Percentiles rank a stretch among this genome's conserved stretches.
Conservation (phyloP, 306 rosid genomes). For the Mimosa pudica region DNA sequence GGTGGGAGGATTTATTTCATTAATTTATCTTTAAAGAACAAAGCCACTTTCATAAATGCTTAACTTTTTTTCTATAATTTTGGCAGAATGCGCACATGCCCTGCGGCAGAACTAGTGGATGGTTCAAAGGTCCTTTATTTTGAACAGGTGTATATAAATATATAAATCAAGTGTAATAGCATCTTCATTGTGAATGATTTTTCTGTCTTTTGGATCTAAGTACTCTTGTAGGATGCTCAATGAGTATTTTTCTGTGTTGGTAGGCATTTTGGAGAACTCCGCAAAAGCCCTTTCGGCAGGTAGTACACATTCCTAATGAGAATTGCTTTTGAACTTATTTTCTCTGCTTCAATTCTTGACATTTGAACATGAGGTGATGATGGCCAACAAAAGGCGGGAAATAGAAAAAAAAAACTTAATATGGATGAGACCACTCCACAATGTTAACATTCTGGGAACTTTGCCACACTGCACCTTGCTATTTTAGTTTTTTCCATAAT, state of each 20-base stretch:
- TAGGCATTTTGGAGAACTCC: slow-evolving; percentile 99
- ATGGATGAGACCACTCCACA: neutral
- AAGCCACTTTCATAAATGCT: slow-evolving; percentile 4
- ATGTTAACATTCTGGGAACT: slow-evolving; percentile 4
- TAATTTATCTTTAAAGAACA: neutral
- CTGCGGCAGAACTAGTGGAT: slow-evolving; percentile 95
- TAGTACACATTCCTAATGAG: slow-evolving; percentile 29
- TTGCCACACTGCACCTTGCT: neutral
- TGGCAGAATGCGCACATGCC: slow-evolving; percentile 64
- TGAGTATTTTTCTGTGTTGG: slow-evolving; percentile 37
- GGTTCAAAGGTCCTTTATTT: slow-evolving; percentile 86
- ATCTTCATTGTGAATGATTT: slow-evolving; percentile 9
- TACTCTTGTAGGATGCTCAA: slow-evolving; percentile 7
- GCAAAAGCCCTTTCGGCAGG: slow-evolving; percentile 97
- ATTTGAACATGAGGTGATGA: neutral
- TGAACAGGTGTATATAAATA: slow-evolving; percentile 77
- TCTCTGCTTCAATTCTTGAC: neutral
- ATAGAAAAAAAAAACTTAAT: slow-evolving; percentile 2
- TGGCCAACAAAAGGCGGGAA: neutral
- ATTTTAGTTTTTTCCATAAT: slow-evolving; percentile 9
- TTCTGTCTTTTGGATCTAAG: neutral
- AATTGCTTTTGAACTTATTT: slow-evolving; percentile 5
- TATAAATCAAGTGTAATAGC: neutral
- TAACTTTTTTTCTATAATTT: slow-evolving; percentile 7
- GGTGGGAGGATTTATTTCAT: neutral